Evolutionary conservation across 169 alveolate genomes (phyloP).

Genomic region (Eimeria zaria): DNA sequence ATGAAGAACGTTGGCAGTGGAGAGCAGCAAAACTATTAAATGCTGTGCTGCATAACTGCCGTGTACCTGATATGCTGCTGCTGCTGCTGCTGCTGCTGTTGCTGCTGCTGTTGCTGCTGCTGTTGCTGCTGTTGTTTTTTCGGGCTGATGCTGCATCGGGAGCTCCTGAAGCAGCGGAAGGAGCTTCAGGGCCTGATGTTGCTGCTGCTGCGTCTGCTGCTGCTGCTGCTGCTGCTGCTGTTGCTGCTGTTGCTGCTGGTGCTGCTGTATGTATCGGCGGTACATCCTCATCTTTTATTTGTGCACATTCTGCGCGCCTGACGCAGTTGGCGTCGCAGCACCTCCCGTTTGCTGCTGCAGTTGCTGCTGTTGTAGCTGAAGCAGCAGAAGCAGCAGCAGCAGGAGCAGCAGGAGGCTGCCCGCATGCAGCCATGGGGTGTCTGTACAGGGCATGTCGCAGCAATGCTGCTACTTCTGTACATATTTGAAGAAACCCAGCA

Average conservation of each 20-base stretch:
- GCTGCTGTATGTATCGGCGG: not conserved
- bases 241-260: conserved; percentile 1
- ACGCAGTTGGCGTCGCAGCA: conserved; percentile 30
- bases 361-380: not conserved
- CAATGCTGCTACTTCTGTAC: conserved; percentile 79
- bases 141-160: not conserved
- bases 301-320: not conserved
- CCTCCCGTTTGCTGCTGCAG: conserved; percentile 33
- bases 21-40: conserved; percentile 40
- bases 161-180: not conserved
- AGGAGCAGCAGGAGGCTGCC: not conserved
- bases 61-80: not conserved
- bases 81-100: conserved; percentile 34
- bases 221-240: not conserved
- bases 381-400: not conserved
- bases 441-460: conserved; percentile 50
- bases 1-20: conserved; percentile 64
- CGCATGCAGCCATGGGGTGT: conserved; percentile 70
- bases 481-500: conserved; percentile 52
- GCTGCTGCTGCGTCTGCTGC: not conserved
- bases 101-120: too few relatives aligned
- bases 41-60: conserved; percentile 24
- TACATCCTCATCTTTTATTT: not conserved
- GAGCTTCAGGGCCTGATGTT: not conserved
- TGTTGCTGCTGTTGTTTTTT: too few relatives aligned